Conservation (phyloP, 345 rosid genomes). For the Sonneratia caseolaris region DNA sequence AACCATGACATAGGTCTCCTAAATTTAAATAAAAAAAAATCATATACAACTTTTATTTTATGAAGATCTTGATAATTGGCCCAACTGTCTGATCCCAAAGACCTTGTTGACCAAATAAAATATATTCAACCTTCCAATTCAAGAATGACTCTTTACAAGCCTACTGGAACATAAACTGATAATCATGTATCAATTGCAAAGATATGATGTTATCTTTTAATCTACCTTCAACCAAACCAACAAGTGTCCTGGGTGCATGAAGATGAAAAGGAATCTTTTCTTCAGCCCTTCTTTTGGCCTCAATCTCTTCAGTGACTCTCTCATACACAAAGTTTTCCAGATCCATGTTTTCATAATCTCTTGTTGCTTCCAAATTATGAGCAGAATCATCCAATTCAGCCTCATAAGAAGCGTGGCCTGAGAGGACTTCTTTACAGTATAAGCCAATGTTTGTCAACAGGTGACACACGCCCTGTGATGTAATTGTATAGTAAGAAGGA, state of each 20-base stretch:
- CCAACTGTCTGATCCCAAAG: neutral
- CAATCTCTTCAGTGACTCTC: constrained; percentile 61
- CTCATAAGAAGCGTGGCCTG: constrained; percentile 41
- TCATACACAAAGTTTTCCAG: constrained; percentile 62
- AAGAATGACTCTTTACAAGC: neutral
- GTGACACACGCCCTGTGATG: constrained; percentile 76
- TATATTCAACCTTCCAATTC: neutral
- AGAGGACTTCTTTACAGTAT: constrained; percentile 64
- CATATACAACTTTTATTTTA: neutral
- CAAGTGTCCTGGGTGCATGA: constrained; percentile 54
- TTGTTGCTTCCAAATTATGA: constrained; percentile 37
- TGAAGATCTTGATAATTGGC: neutral
- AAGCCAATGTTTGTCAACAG: constrained; percentile 62
- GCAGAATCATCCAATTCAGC: constrained; percentile 42
- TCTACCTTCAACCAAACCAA: constrained; percentile 70
- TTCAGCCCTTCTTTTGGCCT: constrained; percentile 53
- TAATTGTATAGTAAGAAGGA: neutral
- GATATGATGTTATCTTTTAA: neutral
- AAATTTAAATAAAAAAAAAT: neutral
- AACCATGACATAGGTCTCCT: neutral
- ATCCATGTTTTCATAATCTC: constrained; percentile 82
- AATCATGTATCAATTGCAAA: constrained; percentile 1
- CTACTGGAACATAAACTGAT: neutral
- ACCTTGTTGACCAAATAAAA: neutral
- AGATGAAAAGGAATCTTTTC: constrained; percentile 73